phyloP scores from a whole-genome alignment of 2,329 filamentous ascomycete genomes.

The Dothideomycetes sp. region DNA sequence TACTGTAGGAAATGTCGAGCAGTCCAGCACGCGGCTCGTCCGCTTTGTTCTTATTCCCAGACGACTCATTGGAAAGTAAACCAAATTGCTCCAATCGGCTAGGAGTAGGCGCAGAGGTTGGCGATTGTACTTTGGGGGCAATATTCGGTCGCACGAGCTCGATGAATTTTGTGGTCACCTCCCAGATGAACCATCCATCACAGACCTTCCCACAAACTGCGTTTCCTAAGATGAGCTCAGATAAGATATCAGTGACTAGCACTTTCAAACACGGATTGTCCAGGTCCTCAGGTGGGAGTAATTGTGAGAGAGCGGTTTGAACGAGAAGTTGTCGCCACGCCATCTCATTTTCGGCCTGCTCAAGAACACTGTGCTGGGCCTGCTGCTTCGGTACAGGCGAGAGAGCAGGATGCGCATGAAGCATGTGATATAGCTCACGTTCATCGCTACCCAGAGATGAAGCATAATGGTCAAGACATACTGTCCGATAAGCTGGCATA shows the following conservation, averaged over 20 bases:
- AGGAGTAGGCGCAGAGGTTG: conserved; percentile 13
- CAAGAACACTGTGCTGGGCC: conserved; percentile 26
- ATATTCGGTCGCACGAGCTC: conserved; percentile 26
- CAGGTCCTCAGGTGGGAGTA: conserved; percentile 86
- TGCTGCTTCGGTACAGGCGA: conserved; percentile 60
- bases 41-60: conserved; percentile 2
- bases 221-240: conserved; percentile 80
- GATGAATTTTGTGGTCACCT: conserved; percentile 63
- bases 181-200: conserved; percentile 83
- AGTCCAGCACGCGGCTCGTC: conserved; percentile 1
- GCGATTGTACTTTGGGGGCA: conserved; percentile 15
- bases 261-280: conserved; percentile 77
- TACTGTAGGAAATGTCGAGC: conserved; percentile 1
- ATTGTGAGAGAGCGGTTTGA: conserved; percentile 65
- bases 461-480: conserved; percentile 47
- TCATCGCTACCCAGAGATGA: conserved; percentile 51
- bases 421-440: conserved; percentile 67
- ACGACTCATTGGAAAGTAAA: conserved; percentile 31
- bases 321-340: conserved; percentile 83
- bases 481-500: conserved; percentile 57
- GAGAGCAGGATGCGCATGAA: conserved; percentile 71
- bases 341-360: conserved; percentile 64
- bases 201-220: conserved; percentile 68
- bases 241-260: conserved; percentile 76
- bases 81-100: conserved; percentile 47